Evolutionary conservation across 2,329 filamentous ascomycete species (phyloP), one percentile per base, ranked within the genome.

Genomic region (Colletotrichum orbiculare): DNA sequence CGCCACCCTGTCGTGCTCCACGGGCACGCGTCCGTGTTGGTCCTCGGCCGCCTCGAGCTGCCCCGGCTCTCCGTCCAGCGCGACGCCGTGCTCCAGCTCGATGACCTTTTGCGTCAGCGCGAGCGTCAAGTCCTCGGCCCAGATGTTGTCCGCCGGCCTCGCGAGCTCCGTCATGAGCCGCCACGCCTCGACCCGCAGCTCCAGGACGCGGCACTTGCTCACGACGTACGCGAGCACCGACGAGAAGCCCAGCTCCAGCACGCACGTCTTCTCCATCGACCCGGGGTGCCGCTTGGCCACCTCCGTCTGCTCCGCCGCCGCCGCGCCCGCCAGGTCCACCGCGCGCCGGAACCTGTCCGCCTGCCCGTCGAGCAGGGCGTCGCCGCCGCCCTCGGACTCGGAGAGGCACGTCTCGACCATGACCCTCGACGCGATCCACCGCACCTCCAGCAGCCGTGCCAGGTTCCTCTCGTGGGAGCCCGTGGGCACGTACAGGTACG

Each of bases 141-240:
- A 82, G 0, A 82, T 56, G 39, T 79, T 80, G 59, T 81, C 79
- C 8, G 74, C 68, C 2, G 77, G 72, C 11, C 34, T 37, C 38
- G 34, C 15, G n/a, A 64, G 15, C 43, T 17, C n/a, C 35, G 38
- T 41, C 60, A 64, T 64, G 37, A 64, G 9, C 13, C n/a, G 60
- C 37, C 50, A 17, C 6, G 55, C 60, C n/a, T 13, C 37, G 6
- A 54, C 2, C 4, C 60, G 33, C 15, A 64, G 8, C 2, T 13
- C 34, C 7, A 64, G 25, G 2, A 11, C 3, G 5, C 58, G 62
- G 37, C 62, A 65, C 35, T 55, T 62, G n/a, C 37, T n/a, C 13
- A 46, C 58, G 6, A 52, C 45, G 1, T 34, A 25, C 1, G 37
- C 53, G 2, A 65, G 41, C 2, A 62, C 35, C 6, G 58, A 33